A percentile compares a stretch with the other conserved stretches of the same genome.
Conservation (phyloP, 257 asterid species). For the Coffea eugenioides region DNA sequence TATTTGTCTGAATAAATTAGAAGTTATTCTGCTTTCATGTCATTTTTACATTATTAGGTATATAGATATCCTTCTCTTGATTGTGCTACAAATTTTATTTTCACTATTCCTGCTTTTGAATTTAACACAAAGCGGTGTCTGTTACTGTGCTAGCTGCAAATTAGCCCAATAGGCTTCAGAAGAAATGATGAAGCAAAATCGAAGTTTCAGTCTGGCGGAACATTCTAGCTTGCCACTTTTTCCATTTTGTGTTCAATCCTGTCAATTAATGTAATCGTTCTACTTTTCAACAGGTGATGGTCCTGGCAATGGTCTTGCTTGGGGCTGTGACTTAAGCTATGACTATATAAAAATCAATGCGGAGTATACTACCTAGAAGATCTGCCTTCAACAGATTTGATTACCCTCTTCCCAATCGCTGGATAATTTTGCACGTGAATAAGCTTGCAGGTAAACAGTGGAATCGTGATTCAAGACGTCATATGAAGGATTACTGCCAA, state of each 20-base stretch:
- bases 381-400: background rate
- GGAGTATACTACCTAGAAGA: conserved; percentile 61
- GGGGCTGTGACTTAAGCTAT: conserved; percentile 97
- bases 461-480: background rate
- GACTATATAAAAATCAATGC: conserved; percentile 94
- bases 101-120: too few relatives aligned
- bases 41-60: too few relatives aligned
- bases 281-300: conserved; percentile 63
- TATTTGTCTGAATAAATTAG: background rate
- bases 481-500: background rate
- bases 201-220: background rate
- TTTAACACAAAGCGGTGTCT: background rate
- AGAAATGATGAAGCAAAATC: background rate
- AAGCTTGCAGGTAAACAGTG: background rate
- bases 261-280: background rate
- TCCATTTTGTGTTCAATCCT: background rate
- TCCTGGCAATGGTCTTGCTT: conserved; percentile 70
- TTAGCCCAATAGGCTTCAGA: background rate
- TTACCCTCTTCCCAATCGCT: too few relatives aligned
- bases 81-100: background rate
- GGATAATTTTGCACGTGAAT: too few relatives aligned
- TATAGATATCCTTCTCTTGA: background rate
- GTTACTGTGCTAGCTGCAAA: background rate
- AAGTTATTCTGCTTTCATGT: too few relatives aligned
- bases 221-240: background rate